Conservation (phyloP, 371 early-diverging fungal genomes). For the Conidiobolus incongruus region DNA sequence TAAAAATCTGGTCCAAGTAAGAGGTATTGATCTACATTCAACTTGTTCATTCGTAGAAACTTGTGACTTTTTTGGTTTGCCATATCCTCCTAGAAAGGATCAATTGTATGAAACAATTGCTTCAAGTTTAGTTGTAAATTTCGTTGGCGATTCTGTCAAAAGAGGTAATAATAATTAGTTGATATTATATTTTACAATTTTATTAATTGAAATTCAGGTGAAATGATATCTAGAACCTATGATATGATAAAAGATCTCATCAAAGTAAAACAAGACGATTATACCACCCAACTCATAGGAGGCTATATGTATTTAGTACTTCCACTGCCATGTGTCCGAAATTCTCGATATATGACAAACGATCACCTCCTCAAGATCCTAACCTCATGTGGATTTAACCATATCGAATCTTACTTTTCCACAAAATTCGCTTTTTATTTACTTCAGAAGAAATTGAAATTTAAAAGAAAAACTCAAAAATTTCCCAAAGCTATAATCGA, state of each 20-base stretch:
- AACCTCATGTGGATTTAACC: background rate
- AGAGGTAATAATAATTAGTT: background rate
- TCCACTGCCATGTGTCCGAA: background rate
- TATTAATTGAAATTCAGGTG: background rate
- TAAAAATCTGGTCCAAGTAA: background rate
- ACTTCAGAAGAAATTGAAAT: background rate
- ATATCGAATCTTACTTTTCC: background rate
- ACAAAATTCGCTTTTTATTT: background rate
- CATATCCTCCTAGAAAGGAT: background rate
- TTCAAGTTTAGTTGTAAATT: background rate
- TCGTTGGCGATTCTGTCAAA: background rate
- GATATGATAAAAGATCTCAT: background rate
- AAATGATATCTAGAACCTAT: background rate
- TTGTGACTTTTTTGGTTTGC: background rate
- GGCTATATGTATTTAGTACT: background rate
- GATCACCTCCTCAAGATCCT: background rate
- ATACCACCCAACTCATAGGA: background rate
- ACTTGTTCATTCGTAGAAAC: background rate
- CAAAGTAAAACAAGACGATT: background rate
- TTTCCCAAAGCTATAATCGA: background rate
- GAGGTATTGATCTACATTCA: background rate
- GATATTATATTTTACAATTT: background rate
- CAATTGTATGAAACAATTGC: background rate
- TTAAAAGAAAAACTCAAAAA: background rate
- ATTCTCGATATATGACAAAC: background rate